A percentile compares a stretch with the other conserved stretches of the same genome.
Evolutionary conservation across 2,329 filamentous ascomycete genomes (phyloP).

Genomic region (Aureobasidium sp.): DNA sequence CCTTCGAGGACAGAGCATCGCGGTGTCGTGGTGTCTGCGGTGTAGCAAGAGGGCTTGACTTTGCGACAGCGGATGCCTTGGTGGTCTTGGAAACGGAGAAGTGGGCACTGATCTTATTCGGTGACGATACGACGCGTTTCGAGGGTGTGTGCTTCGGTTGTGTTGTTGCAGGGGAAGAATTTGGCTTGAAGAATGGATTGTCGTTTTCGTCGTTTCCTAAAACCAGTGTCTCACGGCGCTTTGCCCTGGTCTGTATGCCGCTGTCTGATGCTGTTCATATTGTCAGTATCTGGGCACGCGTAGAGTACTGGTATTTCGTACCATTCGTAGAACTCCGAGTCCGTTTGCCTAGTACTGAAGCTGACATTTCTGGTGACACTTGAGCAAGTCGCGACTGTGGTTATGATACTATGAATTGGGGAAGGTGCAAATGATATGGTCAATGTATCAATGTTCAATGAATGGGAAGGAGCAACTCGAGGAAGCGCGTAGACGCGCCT

Average conservation of each 20-base stretch:
- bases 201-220: conserved; percentile 61
- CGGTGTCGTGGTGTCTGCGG: conserved; percentile 66
- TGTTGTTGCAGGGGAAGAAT: conserved; percentile 34
- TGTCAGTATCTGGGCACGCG: conserved; percentile 4
- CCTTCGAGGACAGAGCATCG: conserved; percentile 64
- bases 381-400: neutral
- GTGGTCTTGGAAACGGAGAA: conserved; percentile 33
- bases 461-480: conserved; percentile 10
- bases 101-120: conserved; percentile 38
- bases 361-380: conserved; percentile 23
- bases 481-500: neutral
- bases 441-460: neutral
- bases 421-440: neutral
- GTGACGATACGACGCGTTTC: conserved; percentile 43
- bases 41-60: conserved; percentile 32
- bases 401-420: neutral
- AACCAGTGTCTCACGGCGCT: conserved; percentile 39
- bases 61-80: conserved; percentile 29
- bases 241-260: conserved; percentile 32
- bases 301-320: neutral
- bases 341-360: conserved; percentile 43
- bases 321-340: conserved; percentile 28
- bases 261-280: conserved; percentile 4
- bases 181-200: conserved; percentile 45
- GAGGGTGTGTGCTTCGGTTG: conserved; percentile 35